These are phyloP conservation scores for Blastobotrys americana DNA, from an alignment of 805 yeast species.

Conservation along the genomic window DNA sequence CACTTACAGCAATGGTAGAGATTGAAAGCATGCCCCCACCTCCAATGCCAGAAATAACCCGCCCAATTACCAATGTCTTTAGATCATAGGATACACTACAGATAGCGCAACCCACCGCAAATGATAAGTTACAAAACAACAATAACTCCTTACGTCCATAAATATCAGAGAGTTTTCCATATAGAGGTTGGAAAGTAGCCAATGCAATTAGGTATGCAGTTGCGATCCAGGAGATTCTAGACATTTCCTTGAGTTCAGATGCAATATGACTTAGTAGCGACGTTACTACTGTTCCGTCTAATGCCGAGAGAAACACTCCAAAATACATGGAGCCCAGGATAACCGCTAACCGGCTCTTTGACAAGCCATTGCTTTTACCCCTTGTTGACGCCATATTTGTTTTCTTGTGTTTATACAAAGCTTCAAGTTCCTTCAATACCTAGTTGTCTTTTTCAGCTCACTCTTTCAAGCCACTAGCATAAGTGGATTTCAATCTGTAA, in stretches of 20 bases:
- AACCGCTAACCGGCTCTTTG: slow-evolving; percentile 1
- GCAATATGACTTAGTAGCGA: slow-evolving; percentile 54
- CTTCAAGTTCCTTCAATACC: no score
- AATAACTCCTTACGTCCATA: slow-evolving; percentile 36
- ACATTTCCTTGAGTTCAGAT: slow-evolving; percentile 47
- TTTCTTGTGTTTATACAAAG: no score
- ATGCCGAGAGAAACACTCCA: slow-evolving; percentile 41
- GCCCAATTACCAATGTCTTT: slow-evolving; percentile 56
- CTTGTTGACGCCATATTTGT: no score
- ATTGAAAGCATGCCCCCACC: slow-evolving; percentile 83
- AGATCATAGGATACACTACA: slow-evolving; percentile 50
- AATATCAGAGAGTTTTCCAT: slow-evolving; percentile 64
- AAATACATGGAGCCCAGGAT: slow-evolving; percentile 25
- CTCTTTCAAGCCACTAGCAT: no score
- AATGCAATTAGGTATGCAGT: slow-evolving; percentile 61
- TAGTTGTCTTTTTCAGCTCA: no score
- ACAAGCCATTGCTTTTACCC: neutral
- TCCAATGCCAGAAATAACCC: slow-evolving; percentile 80
- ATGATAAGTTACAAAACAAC: slow-evolving; percentile 36
- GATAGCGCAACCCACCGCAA: slow-evolving; percentile 41
- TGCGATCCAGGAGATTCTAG: slow-evolving; percentile 60
- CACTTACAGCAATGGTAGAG: slow-evolving; percentile 69
- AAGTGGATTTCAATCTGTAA: no score
- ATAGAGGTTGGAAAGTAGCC: slow-evolving; percentile 67
- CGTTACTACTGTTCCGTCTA: slow-evolving; percentile 56